Conservation (phyloP, 805 yeast genomes). For the Babjeviella inositovora region DNA sequence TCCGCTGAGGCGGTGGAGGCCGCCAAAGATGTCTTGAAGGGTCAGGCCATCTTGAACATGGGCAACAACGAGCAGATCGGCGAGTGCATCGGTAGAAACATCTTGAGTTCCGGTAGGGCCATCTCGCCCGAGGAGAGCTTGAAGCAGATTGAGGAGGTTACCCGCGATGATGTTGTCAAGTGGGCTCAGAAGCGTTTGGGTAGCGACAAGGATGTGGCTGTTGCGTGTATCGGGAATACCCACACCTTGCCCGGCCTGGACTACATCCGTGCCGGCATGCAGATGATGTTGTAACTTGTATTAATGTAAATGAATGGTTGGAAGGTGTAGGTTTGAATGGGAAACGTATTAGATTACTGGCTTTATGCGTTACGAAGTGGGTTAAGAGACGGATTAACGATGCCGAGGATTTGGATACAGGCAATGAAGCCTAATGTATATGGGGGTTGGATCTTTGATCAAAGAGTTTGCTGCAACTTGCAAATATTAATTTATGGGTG, state of each 20-base stretch:
- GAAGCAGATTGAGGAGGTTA: slow-evolving; percentile 59
- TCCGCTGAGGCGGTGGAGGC: slow-evolving; percentile 80
- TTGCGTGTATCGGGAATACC: slow-evolving; percentile 85
- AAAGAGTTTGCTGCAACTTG: no score
- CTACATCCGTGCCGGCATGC: slow-evolving; percentile 34
- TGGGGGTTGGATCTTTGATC: no score
- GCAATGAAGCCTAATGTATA: no score
- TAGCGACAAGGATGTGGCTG: slow-evolving; percentile 66
- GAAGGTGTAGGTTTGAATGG: no score
- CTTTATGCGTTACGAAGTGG: no score
- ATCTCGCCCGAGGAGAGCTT: slow-evolving; percentile 63
- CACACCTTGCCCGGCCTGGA: slow-evolving; percentile 51
- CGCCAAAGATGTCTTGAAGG: slow-evolving; percentile 90
- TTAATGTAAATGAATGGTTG: no score
- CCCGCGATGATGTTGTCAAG: slow-evolving; percentile 60
- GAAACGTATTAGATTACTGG: no score
- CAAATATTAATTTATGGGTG: no score
- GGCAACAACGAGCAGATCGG: slow-evolving; percentile 95
- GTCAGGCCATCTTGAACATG: slow-evolving; percentile 72
- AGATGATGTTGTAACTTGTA: no score
- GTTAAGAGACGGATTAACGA: no score
- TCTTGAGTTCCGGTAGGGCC: slow-evolving; percentile 82
- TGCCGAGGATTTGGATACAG: no score
- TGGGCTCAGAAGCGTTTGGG: slow-evolving; percentile 81
- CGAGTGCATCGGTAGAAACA: slow-evolving; percentile 94